Evolutionary conservation across 768 basidiomycete species (phyloP).

Genomic region (Wakefieldia striispora): DNA sequence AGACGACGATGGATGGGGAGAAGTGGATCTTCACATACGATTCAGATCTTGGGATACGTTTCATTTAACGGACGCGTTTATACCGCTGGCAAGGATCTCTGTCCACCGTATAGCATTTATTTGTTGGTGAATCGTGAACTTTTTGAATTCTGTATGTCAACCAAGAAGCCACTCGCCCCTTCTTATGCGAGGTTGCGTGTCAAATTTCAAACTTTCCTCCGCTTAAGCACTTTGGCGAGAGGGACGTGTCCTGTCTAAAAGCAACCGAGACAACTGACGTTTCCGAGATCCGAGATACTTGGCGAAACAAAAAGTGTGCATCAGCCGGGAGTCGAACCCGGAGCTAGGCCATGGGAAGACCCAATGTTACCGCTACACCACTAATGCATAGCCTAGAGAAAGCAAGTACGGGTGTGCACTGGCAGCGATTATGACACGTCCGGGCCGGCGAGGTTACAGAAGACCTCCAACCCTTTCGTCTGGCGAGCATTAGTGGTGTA

Average conservation of each 20-base stretch:
- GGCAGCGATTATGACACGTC: no score
- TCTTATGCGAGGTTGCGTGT: no score
- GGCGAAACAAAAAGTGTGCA: constrained; percentile 29
- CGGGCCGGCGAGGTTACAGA: no score
- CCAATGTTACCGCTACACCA: constrained; percentile 88
- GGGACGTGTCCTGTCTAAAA: no score
- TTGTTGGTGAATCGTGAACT: background rate
- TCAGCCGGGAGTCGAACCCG: constrained; percentile 60
- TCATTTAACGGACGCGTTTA: constrained; percentile 14
- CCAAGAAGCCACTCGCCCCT: no score
- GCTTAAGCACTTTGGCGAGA: no score
- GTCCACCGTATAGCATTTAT: background rate
- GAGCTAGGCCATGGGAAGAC: constrained; percentile 76
- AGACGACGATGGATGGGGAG: constrained; percentile 3
- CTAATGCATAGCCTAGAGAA: no score
- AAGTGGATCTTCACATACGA: constrained; percentile 1
- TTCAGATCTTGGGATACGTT: constrained; percentile 10
- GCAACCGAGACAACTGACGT: no score
- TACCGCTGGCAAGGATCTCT: constrained; percentile 2
- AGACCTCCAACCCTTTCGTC: no score
- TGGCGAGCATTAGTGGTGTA: constrained; percentile 56
- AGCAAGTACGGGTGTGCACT: no score
- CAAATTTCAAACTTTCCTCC: no score
- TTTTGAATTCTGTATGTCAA: background rate
- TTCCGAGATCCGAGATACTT: no score